Percentiles rank a stretch among this genome's conserved stretches.
These are phyloP conservation scores for Carex myosuroides DNA, from an alignment of 176 grass and related monocot species.

Conservation along the genomic window DNA sequence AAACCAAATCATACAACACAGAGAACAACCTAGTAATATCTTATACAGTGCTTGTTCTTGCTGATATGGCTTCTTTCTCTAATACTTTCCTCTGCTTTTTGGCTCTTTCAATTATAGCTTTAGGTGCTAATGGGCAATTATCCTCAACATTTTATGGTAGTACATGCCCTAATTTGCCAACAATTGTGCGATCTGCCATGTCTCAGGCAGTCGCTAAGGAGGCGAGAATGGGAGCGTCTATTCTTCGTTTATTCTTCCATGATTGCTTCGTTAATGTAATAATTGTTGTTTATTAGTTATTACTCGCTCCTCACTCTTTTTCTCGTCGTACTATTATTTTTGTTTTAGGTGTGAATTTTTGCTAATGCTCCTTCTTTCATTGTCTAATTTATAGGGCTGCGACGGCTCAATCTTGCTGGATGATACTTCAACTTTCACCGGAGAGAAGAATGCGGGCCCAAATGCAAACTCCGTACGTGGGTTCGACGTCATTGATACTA, in stretches of 20 bases:
- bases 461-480: slow-evolving; percentile 64
- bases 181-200: slow-evolving; percentile 50
- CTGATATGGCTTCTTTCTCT: slow-evolving; percentile 26
- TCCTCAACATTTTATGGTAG: slow-evolving; percentile 55
- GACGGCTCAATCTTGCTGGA: slow-evolving; percentile 74
- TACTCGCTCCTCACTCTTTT: not conserved
- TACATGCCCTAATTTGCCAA: slow-evolving; percentile 45
- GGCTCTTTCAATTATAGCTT: slow-evolving; percentile 7
- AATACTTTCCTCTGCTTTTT: slow-evolving; percentile 17
- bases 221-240: slow-evolving; percentile 59
- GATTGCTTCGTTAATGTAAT: slow-evolving; percentile 32
- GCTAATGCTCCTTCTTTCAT: not conserved
- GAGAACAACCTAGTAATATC: not conserved
- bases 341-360: no score
- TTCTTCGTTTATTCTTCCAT: slow-evolving; percentile 47
- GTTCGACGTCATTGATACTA: slow-evolving; percentile 77
- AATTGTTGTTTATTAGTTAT: not conserved
- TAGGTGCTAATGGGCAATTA: slow-evolving; percentile 25
- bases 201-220: slow-evolving; percentile 39
- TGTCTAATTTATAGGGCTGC: slow-evolving; percentile 39
- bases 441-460: slow-evolving; percentile 67
- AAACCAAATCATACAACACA: not conserved
- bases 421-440: slow-evolving; percentile 42
- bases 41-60: not conserved
- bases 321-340: not conserved